phyloP scores from a whole-genome alignment of 2,329 filamentous ascomycete genomes.

The Sphaerostilbella broomeana region DNA sequence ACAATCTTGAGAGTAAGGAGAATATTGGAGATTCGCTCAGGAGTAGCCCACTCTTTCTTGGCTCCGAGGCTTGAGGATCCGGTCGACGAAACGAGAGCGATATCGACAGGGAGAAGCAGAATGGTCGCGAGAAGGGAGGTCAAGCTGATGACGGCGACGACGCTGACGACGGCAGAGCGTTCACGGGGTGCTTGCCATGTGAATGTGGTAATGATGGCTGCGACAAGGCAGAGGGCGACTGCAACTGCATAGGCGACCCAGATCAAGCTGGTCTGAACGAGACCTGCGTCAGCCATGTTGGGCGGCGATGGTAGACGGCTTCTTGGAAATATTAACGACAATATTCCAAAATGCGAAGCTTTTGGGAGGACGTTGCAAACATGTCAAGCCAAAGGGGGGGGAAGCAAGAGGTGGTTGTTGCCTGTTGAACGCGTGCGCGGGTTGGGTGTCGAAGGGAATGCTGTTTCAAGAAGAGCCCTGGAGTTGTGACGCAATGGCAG shows the following conservation, averaged over 20 bases:
- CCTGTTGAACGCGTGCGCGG: conserved; percentile 7
- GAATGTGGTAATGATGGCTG: conserved; percentile 80
- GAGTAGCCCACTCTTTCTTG: conserved; percentile 94
- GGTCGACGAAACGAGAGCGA: conserved; percentile 89
- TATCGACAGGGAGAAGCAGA: conserved; percentile 87
- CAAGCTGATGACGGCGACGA: conserved; percentile 79
- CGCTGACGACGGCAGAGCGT: conserved; percentile 72
- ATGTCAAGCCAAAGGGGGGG: too few species aligned
- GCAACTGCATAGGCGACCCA: conserved; percentile 91
- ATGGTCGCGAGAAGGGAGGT: conserved; percentile 86
- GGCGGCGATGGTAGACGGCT: conserved; percentile 3
- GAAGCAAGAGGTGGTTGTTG: too few species aligned
- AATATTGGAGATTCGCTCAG: conserved; percentile 70
- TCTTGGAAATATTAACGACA: too few species aligned
- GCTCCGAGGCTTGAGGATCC: conserved; percentile 65
- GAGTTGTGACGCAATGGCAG: conserved; percentile 17
- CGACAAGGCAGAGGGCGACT: conserved; percentile 66
- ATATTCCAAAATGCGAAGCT: too few species aligned
- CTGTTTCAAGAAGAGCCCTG: conserved; percentile 11
- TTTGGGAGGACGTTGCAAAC: too few species aligned
- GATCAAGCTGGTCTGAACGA: conserved; percentile 84
- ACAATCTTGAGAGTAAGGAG: conserved; percentile 75
- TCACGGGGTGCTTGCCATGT: conserved; percentile 87
- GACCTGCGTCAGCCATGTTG: conserved; percentile 41
- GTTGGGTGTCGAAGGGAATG: conserved; percentile 5